These are phyloP conservation scores for Ceratocystis diversiconidia DNA, from an alignment of 2,329 filamentous ascomycete species.

Conservation along the genomic window DNA sequence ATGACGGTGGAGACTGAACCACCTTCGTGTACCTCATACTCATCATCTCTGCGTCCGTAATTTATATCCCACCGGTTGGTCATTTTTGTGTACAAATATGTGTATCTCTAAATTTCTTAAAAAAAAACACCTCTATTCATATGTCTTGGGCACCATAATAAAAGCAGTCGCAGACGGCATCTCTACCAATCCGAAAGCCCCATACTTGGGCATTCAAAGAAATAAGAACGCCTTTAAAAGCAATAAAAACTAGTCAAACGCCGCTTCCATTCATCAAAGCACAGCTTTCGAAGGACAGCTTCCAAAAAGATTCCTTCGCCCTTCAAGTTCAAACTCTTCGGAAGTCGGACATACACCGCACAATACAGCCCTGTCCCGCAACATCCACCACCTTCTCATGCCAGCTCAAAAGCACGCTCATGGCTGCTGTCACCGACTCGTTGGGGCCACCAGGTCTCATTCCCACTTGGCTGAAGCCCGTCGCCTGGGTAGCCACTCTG, in stretches of 20 bases:
- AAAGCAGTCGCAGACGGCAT: neutral
- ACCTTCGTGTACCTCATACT: neutral
- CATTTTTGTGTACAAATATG: neutral
- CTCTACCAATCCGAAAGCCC: neutral
- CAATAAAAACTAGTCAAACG: neutral
- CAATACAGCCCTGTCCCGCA: constrained; percentile 79
- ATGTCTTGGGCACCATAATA: neutral
- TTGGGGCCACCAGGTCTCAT: constrained; percentile 37
- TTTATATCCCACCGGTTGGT: neutral
- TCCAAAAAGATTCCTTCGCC: too few relatives aligned
- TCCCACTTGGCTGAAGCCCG: constrained; percentile 74
- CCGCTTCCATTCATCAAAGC: too few relatives aligned
- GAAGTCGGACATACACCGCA: constrained; percentile 90
- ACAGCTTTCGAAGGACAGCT: too few relatives aligned
- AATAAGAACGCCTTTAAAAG: neutral
- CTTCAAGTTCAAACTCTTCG: constrained; percentile 44
- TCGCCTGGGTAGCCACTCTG: constrained; percentile 56
- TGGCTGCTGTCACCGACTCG: constrained; percentile 67
- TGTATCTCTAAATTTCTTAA: neutral
- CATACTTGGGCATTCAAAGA: neutral
- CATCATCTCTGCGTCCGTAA: neutral
- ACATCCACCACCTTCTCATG: constrained; percentile 97
- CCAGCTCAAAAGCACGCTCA: constrained; percentile 97
- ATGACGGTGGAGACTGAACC: too few relatives aligned
- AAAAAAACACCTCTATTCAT: neutral